Base-by-base conservation (phyloP, 2,329 filamentous ascomycete genomes). In the Lecanicillium sp. region DNA sequence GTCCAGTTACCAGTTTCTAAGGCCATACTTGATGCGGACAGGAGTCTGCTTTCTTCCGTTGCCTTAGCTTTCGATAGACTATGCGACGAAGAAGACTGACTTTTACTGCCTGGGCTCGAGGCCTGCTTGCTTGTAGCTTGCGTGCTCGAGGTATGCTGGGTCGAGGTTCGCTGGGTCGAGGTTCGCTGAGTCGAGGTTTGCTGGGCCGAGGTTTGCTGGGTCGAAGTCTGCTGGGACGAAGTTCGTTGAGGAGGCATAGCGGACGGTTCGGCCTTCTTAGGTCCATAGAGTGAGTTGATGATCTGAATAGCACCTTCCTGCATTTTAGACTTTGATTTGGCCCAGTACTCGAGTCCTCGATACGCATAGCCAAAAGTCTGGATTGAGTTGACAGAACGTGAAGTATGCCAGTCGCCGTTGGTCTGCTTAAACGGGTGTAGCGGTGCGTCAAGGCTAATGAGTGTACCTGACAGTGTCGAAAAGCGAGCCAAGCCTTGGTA, bases 401-500 rank as follows among this genome's bases (percentile, higher is more conserved):
- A 70, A 10, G 71, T 78, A 60, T 75, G 69, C 54, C 72, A 69
- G 19, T 53, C 50, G 23, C 62, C 63, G 29, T 60, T 59, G 20
- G 58, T 51, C 32, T 65, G 60, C 58, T 67, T 73, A 58, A 81
- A 81, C 4, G 76, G 76, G 54, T 70, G 67, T 6, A 80, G 65
- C 2, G 71, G 69, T 19, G 67, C 72, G 49, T 66, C 58, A 15
- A 69, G 64, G 0, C 65, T 69, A 51, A 76, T 66, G 27, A 48
- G 55, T 12, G 66, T 64, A 6, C 70, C 68, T 2, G 51, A 40
- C 1, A 67, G 60, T 9, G 70, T 72, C 38, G 62, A 70, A 55
- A 64, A 80, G 23, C 62, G 61, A 5, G 67, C 58, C 4, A 57
- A 52, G 27, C 66, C 64, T 1, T 27, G 35, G 55, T 71, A 72